These are phyloP conservation scores for Biancaea sappan DNA, from an alignment of 306 rosid genomes.

Conservation along the genomic window DNA sequence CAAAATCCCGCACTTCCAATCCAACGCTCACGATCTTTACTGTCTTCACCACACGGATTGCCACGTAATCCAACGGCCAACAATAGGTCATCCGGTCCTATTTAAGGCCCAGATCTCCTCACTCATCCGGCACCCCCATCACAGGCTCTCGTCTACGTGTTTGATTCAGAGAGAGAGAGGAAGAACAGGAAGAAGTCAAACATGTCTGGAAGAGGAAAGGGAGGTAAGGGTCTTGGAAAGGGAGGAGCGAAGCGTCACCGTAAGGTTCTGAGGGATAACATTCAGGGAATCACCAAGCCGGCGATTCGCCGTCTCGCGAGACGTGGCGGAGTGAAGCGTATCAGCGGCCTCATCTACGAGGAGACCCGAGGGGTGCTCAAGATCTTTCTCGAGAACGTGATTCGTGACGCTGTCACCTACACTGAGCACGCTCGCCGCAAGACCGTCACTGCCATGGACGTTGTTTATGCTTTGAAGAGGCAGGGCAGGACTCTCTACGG, in stretches of 20 bases:
- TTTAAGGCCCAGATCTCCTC: background rate
- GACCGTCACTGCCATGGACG: constrained; percentile 67
- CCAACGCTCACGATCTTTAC: constrained; percentile 25
- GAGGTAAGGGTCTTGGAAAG: constrained; percentile 64
- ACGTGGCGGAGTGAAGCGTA: constrained; percentile 64
- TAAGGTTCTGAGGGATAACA: constrained; percentile 65
- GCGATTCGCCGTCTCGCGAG: constrained; percentile 60
- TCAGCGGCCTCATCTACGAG: constrained; percentile 61
- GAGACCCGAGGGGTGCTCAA: constrained; percentile 64
- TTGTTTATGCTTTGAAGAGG: constrained; percentile 63
- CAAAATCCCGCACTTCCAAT: constrained; percentile 7
- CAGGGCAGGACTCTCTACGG: constrained; percentile 68
- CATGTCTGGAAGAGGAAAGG: constrained; percentile 77
- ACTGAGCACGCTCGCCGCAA: constrained; percentile 68
- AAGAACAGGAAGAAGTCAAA: background rate
- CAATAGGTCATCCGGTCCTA: background rate
- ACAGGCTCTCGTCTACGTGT: background rate
- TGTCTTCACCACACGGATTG: constrained; percentile 20
- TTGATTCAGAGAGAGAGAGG: background rate
- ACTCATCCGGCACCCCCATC: background rate
- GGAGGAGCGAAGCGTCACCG: constrained; percentile 73
- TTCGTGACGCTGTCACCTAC: constrained; percentile 62
- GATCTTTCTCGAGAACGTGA: constrained; percentile 60
- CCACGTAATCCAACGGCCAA: constrained; percentile 27
- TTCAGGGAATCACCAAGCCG: constrained; percentile 65